Evolutionary conservation across 140 eudicot genomes (phyloP), one percentile per base, ranked within the genome.

Genomic region (Ambrosia hybrid): DNA sequence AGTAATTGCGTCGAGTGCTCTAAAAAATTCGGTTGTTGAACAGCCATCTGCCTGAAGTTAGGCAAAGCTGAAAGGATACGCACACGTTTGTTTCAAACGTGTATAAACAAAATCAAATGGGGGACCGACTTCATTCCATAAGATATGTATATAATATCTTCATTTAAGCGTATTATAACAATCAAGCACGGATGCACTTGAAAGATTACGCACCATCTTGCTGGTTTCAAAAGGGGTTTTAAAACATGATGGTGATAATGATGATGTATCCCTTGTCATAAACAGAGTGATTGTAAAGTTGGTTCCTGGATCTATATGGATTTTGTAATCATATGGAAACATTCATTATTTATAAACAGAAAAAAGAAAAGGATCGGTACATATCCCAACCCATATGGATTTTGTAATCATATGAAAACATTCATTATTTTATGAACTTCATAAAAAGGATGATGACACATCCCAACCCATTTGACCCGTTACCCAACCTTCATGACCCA

Each of bases 21-120:
- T 37, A 48, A 21, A 10, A 37, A 12, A 60, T 11, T 49, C 76
- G 51, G 76, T 69, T 76, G 60, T 34, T 59, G 71, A 48, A 68
- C 57, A 76, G 76, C 76, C 76, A 77, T 58, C 26, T 77, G 11
- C 81, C 65, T 5, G 15, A 51, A 76, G 60, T 76, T 77, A 62
- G 72, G 76, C 12, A 30, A n/a, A 45, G 51, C 57, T 15, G 15
- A 17, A 74, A 53, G 45, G 58, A 74, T 55, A 74, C 21, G 16
- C 79, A 74, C 26, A 21, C 26, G 26, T 21, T 21, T 30, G 65
- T 53, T 74, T 34, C 57, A 64, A 49, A 46, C 34, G 46, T 38
- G 15, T 16, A 51, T 3, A 13, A 21, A 21, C 26, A 21, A 21
- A 21, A 21, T 21, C 26, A 21, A 21, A 21, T 21, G 26, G 26